Percentiles rank a stretch among this genome's conserved stretches.
Conservation (phyloP, 2,329 filamentous ascomycete species). For the Xylariomycetidae sp. region DNA sequence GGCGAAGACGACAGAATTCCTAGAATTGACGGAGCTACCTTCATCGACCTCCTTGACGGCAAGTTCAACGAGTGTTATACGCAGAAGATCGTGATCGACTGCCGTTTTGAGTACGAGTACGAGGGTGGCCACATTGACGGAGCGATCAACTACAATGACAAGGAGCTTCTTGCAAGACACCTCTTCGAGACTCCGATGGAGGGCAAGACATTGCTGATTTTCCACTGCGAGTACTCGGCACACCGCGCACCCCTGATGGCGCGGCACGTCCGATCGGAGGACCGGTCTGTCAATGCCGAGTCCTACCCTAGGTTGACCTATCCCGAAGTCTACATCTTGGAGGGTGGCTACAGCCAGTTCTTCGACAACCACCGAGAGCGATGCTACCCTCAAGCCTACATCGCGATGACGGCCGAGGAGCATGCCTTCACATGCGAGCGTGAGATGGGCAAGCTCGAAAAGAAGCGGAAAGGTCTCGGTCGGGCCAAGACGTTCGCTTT, state of each 20-base stretch:
- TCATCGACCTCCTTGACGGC: slow-evolving; percentile 83
- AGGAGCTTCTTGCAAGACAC: slow-evolving; percentile 73
- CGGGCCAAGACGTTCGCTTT: slow-evolving; percentile 95
- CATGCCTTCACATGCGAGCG: slow-evolving; percentile 91
- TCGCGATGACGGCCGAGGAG: slow-evolving; percentile 91
- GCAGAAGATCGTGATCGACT: slow-evolving; percentile 85
- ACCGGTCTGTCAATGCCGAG: slow-evolving; percentile 79
- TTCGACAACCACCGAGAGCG: slow-evolving; percentile 71
- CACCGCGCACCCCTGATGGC: slow-evolving; percentile 96
- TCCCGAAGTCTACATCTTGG: slow-evolving; percentile 93
- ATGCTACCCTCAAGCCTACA: slow-evolving; percentile 92
- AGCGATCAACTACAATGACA: slow-evolving; percentile 95
- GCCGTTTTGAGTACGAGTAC: slow-evolving; percentile 98
- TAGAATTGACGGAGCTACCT: slow-evolving; percentile 73
- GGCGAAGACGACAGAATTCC: slow-evolving; percentile 82
- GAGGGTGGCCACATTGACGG: slow-evolving; percentile 91
- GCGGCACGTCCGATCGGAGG: slow-evolving; percentile 82
- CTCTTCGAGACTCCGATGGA: slow-evolving; percentile 66
- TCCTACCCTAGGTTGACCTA: slow-evolving; percentile 87
- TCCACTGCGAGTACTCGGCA: slow-evolving; percentile 98
- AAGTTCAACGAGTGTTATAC: slow-evolving; percentile 72
- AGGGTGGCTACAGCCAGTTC: slow-evolving; percentile 94
- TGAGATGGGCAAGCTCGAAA: slow-evolving; percentile 87
- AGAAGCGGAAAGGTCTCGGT: slow-evolving; percentile 72
- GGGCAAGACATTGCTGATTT: slow-evolving; percentile 74